These are phyloP conservation scores for Fusarium incarnatum DNA, from an alignment of 2,329 filamentous ascomycete genomes.

Conservation along the genomic window DNA sequence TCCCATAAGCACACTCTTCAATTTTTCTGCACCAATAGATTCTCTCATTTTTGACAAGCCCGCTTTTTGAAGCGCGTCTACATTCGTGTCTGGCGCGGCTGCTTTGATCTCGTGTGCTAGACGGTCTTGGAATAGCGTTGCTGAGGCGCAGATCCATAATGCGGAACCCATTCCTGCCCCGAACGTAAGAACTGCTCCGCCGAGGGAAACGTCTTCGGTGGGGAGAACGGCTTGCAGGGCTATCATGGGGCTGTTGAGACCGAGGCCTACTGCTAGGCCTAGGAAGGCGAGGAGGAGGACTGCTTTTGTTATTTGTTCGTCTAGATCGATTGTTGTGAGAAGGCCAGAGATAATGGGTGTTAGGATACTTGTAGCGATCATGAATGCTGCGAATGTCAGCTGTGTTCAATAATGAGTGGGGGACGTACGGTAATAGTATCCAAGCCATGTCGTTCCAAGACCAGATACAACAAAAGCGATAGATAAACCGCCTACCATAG, in stretches of 20 bases:
- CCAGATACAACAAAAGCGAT: slow-evolving; percentile 37
- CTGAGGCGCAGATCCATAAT: slow-evolving; percentile 43
- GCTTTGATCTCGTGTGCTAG: slow-evolving; percentile 30
- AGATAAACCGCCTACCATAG: slow-evolving; percentile 38
- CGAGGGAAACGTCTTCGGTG: slow-evolving; percentile 38
- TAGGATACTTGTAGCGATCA: slow-evolving; percentile 39
- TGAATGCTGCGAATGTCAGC: slow-evolving; percentile 36
- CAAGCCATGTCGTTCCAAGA: slow-evolving; percentile 35
- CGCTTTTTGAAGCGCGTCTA: slow-evolving; percentile 12
- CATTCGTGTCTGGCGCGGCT: slow-evolving; percentile 19
- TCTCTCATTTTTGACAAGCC: slow-evolving; percentile 35
- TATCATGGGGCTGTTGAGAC: slow-evolving; percentile 39
- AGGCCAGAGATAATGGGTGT: slow-evolving; percentile 39
- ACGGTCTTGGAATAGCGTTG: slow-evolving; percentile 41
- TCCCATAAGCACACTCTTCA: slow-evolving; percentile 30
- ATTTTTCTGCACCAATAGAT: slow-evolving; percentile 14
- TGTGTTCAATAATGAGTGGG: rapidly evolving
- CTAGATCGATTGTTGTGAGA: slow-evolving; percentile 36
- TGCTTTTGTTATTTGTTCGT: slow-evolving; percentile 40
- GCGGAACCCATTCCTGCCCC: slow-evolving; percentile 41
- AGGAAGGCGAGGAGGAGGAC: slow-evolving; percentile 36
- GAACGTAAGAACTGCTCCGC: slow-evolving; percentile 42
- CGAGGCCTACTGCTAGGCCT: slow-evolving; percentile 37
- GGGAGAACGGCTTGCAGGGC: slow-evolving; percentile 37
- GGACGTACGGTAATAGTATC: slow-evolving; percentile 43